Evolutionary conservation across 495 filamentous ascomycete genomes (phyloP).

Genomic region (Penicillium canariense): DNA sequence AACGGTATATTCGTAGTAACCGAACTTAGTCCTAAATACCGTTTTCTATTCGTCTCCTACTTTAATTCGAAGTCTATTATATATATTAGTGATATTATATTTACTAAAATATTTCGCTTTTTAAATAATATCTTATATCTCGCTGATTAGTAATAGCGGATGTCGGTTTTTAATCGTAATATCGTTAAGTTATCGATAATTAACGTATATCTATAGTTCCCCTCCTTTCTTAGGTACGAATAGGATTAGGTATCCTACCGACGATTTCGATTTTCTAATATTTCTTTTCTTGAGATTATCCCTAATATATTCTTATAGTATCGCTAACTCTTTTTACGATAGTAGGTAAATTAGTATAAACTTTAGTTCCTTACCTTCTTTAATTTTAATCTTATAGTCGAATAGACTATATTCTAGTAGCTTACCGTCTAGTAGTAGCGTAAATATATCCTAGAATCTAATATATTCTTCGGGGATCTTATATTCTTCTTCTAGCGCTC

Average conservation of each 20-base stretch:
- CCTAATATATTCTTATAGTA: too few species aligned
- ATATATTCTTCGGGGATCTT: too few species aligned
- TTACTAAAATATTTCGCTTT: constrained; percentile 25
- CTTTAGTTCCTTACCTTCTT: too few species aligned
- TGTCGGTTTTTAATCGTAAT: constrained; percentile 28
- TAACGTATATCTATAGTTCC: constrained; percentile 19
- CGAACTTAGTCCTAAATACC: constrained; percentile 16
- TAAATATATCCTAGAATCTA: too few species aligned
- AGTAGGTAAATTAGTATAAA: too few species aligned
- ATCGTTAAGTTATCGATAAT: constrained; percentile 27
- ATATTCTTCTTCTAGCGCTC: too few species aligned
- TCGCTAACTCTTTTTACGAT: too few species aligned
- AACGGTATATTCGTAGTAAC: constrained; percentile 17
- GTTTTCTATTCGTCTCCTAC: constrained; percentile 18
- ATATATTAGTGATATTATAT: constrained; percentile 22
- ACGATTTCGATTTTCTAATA: too few species aligned
- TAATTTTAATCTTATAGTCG: too few species aligned
- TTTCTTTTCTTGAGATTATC: too few species aligned
- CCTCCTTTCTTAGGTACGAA: constrained; percentile 30
- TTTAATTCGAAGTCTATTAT: constrained; percentile 16
- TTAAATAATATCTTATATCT: constrained; percentile 19
- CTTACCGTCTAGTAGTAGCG: too few species aligned
- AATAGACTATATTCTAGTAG: too few species aligned
- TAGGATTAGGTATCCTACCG: constrained; percentile 15
- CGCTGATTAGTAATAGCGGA: constrained; percentile 17